phyloP scores from a whole-genome alignment of 1,284 basidiomycete species.

The Rhodotorula sp. region DNA sequence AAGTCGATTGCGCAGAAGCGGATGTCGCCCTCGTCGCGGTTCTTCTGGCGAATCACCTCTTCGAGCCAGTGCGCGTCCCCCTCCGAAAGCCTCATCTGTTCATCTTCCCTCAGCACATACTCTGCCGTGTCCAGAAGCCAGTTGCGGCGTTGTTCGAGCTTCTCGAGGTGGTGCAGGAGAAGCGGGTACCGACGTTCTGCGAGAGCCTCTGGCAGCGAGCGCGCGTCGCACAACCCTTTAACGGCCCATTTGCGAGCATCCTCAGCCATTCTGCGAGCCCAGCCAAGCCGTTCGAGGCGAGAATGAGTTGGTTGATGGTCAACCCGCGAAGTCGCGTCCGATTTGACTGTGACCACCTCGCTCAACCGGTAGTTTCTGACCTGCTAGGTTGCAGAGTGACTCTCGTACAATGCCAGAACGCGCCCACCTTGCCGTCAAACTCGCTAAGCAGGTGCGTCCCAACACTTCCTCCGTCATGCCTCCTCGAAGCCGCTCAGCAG shows the following conservation, averaged over 20 bases:
- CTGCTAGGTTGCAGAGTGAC: too few species aligned
- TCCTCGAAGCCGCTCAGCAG: too few species aligned
- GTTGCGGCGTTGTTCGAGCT: background rate
- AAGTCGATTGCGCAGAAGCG: conserved; percentile 12
- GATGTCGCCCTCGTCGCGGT: background rate
- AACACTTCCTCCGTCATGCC: background rate
- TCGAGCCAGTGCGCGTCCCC: background rate
- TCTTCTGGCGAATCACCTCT: background rate
- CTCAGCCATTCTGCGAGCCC: background rate
- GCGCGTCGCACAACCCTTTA: background rate
- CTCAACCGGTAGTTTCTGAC: background rate
- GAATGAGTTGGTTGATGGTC: background rate
- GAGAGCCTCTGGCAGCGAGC: background rate
- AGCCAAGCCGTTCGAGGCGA: background rate
- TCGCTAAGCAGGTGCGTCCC: conserved; percentile 9
- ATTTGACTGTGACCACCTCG: background rate
- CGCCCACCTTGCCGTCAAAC: conserved; percentile 22
- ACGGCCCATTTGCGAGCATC: background rate
- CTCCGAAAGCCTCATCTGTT: background rate
- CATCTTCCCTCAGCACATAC: background rate
- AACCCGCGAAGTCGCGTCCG: background rate
- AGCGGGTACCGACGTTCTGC: background rate
- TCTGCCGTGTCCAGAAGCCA: background rate
- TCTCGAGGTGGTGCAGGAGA: background rate
- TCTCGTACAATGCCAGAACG: background rate